Percentiles rank a stretch among this genome's conserved stretches.
phyloP scores from a whole-genome alignment of 306 rosid species.

The Spatholobus suberectus region DNA sequence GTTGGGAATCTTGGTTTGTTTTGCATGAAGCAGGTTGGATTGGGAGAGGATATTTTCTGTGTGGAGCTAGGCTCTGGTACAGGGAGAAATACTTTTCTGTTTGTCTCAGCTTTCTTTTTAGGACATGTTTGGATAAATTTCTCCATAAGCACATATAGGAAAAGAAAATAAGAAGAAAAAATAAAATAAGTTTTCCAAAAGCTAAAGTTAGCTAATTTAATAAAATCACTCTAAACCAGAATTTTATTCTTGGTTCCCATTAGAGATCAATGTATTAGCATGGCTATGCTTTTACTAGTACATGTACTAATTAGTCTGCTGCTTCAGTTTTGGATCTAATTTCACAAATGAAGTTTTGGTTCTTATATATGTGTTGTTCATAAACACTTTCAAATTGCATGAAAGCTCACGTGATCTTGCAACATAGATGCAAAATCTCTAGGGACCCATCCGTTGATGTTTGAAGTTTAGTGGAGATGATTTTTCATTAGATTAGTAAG shows the following conservation, averaged over 20 bases:
- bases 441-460: not conserved
- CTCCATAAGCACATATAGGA: no score
- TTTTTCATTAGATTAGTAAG: not conserved
- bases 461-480: not conserved
- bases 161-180: no score
- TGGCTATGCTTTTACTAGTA: not conserved
- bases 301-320: not conserved
- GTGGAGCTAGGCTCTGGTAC: not conserved
- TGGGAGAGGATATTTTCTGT: not conserved
- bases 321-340: not conserved
- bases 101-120: not conserved
- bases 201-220: not conserved
- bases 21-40: not conserved
- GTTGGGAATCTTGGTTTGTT: not conserved
- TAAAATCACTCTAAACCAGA: no score
- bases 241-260: not conserved
- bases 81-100: not conserved
- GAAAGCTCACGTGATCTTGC: not conserved
- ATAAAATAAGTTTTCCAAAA: no score
- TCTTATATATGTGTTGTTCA: not conserved
- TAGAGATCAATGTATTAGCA: not conserved
- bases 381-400: not conserved
- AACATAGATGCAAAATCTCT: not conserved
- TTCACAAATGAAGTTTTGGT: not conserved
- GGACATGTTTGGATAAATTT: no score